A percentile compares a stretch with the other conserved stretches of the same genome.
Conservation (phyloP, 2,329 filamentous ascomycete genomes). For the Diaporthe sp. region DNA sequence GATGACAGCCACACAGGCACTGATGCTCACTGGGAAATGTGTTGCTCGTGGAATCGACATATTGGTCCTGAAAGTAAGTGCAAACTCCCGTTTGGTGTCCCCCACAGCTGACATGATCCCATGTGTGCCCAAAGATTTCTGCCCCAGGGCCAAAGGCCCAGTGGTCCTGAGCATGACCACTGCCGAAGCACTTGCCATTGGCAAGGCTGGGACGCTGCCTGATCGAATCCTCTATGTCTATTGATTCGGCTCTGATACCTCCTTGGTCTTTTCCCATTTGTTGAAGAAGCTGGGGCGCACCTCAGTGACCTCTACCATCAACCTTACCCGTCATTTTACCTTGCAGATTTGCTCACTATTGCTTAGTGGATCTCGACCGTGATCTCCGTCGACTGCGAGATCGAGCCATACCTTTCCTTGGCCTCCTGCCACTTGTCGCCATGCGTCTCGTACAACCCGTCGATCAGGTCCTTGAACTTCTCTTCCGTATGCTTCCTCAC, state of each 20-base stretch:
- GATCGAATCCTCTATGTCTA: neutral
- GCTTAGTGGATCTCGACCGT: conserved; percentile 34
- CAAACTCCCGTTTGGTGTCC: neutral
- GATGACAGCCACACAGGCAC: neutral
- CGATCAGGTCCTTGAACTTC: conserved; percentile 39
- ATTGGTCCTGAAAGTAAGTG: too few relatives aligned
- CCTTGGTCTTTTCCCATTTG: neutral
- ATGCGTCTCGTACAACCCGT: conserved; percentile 39
- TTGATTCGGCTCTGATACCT: too few relatives aligned
- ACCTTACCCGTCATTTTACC: neutral
- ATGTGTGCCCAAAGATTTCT: neutral
- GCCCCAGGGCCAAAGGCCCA: neutral
- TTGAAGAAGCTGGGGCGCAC: neutral
- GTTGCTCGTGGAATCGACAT: too few relatives aligned
- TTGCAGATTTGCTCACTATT: neutral
- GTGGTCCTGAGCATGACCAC: too few relatives aligned
- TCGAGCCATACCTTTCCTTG: conserved; percentile 41
- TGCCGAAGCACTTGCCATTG: neutral
- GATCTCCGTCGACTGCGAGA: conserved; percentile 39
- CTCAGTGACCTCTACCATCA: neutral
- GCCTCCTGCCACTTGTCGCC: conserved; percentile 45
- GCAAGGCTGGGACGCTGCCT: neutral
- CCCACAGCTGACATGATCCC: too few relatives aligned
- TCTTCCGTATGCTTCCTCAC: conserved; percentile 40
- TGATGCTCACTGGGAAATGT: too few relatives aligned